Evolutionary conservation across 2,329 filamentous ascomycete species (phyloP), one percentile per base, ranked within the genome.

Genomic region (Colletotrichum tropicicola): DNA sequence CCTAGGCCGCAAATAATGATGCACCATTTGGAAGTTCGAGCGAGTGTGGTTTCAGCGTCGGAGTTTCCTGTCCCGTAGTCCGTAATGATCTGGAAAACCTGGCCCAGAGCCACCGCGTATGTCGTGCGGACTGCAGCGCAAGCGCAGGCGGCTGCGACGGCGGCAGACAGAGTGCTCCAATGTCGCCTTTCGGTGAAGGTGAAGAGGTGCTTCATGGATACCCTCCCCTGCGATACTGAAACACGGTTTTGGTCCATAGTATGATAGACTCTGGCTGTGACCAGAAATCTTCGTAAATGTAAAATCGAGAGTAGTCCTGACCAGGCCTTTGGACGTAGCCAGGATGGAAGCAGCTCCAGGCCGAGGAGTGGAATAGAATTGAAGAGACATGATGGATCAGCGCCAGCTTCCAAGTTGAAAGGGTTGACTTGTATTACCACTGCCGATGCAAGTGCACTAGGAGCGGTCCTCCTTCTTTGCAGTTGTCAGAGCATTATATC

Each of bases 21-120:
- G 48, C 89, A 90, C 79, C 89, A 55, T n/a, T 32, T 44, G 0
- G 85, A 84, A 1, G 93, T 83, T 3, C 83, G 77, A 0, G 77
- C 70, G 19, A 91, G 79, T n/a, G n/a, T n/a, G 2, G 94, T 82
- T 1, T 84, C 80, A n/a, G n/a, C 1, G 78, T 68, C 0, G 80
- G 87, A 78, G 1, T 75, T 73, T 2, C 87, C 88, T 15, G 82
- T 79, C 1, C 89, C 92, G 71, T 89, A 93, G 6, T 83, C 77
- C 1, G 91, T 85, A 63, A 97, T 90, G 5, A 87, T 78, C 28
- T 91, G 85, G 72, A 97, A 97, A 7, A 97, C 83, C 52, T 85
- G 85, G 12, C 94, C 94, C 1, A 94, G 86, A 2, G 97, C 75
- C 27, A 94, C 81, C 4, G 93, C 87, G 25, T 92, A 83, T 1